Base-by-base conservation (phyloP, 2,329 filamentous ascomycete species). In the Verticillium klebahnii region DNA sequence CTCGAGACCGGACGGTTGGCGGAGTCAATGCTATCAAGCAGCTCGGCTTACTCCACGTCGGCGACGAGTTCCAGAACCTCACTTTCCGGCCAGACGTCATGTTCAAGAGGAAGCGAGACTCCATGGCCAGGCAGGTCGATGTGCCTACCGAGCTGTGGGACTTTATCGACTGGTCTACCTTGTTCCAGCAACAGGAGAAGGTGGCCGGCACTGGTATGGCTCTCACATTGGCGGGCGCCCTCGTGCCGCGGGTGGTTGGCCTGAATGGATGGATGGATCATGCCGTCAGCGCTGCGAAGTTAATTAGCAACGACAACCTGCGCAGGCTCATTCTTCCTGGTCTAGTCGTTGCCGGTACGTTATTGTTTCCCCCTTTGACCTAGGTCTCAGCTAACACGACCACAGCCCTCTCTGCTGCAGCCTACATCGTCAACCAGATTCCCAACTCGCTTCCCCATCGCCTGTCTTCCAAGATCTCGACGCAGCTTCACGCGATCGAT, bases 121-220 rank as follows among this genome's bases (percentile, higher is more conserved):
- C 87, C 2, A 79, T 97, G 50, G 93, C 92, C 6, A 87, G 92
- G 66, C 89, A 96, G 71, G 88, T 98, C 17, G 88, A 97, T 64
- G 88, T 97, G 23, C 87, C 95, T 60, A 91, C 95, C 4, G 93
- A 99, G 71, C 69, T 97, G 0, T 90, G 84, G 84, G 95, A 99
- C 77, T 98, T 99, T 80, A 91, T 99, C 69, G 95, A 99, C 74
- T 82, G 93, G 74, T 83, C 87, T 19, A 90, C 87, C 12, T 78
- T 98, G 6, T 84, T 96, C 79, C 92, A 97, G 71, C 85, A 88
- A 60, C 94, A 98, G 73, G 95, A 99, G 76, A 99, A 98, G 82
- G 83, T 96, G 61, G 93, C 94, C 6, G 92, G 94, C 45, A 96
- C 93, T 3, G 91, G 95, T 66, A 93, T 99, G 89, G 95, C 94